phyloP scores from a whole-genome alignment of 345 rosid species.

The Populus simonii region DNA sequence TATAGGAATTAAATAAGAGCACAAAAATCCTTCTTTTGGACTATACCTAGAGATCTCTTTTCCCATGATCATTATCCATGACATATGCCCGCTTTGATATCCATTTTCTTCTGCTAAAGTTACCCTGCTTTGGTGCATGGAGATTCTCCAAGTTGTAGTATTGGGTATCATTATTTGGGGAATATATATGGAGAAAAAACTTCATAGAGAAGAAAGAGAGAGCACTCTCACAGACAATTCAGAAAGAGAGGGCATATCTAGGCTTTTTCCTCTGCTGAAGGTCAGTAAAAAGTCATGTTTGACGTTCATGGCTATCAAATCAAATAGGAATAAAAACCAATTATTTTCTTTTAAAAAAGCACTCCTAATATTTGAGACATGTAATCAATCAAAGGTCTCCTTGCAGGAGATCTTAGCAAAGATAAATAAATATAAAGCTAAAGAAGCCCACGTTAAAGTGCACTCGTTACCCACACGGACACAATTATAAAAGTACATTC shows the following conservation, averaged over 20 bases:
- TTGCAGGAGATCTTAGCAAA: slow-evolving; percentile 22
- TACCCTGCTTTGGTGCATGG: slow-evolving; percentile 30
- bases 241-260: slow-evolving; percentile 21
- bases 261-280: slow-evolving; percentile 41
- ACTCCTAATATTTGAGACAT: not conserved
- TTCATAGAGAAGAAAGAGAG: slow-evolving; percentile 34
- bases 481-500: not conserved
- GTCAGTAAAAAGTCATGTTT: slow-evolving; percentile 31
- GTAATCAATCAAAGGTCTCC: slow-evolving; percentile 1
- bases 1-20: slow-evolving; percentile 14
- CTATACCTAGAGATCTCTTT: slow-evolving; percentile 27
- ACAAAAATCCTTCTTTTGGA: slow-evolving; percentile 47
- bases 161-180: slow-evolving; percentile 23
- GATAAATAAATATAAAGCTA: slow-evolving; percentile 8
- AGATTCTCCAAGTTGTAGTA: slow-evolving; percentile 50
- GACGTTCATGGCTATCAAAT: slow-evolving; percentile 38
- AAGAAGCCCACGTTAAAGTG: slow-evolving; percentile 11
- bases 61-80: slow-evolving; percentile 18
- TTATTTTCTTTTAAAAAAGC: too few relatives aligned
- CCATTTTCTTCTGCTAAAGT: slow-evolving; percentile 32
- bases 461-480: slow-evolving; percentile 9
- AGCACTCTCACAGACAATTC: not conserved
- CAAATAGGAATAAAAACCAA: slow-evolving; percentile 7
- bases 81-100: slow-evolving; percentile 28
- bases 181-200: slow-evolving; percentile 25